Base-by-base conservation (phyloP, 352 stramenopile species). In the Pythium folliculosum region DNA sequence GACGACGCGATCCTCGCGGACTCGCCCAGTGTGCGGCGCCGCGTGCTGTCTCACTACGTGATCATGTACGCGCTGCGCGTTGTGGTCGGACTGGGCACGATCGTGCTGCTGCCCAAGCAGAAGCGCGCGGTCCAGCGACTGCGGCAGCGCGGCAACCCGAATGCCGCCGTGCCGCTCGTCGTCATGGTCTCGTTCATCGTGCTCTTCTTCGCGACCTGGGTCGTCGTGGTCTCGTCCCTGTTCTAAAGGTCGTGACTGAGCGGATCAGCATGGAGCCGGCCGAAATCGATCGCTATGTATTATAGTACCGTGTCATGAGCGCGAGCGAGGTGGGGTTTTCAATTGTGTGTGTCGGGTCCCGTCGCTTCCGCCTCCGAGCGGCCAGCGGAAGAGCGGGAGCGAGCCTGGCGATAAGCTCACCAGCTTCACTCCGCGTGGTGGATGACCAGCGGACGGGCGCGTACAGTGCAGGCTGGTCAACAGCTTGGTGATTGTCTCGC, bases 1-100 rank as follows among this genome's bases (percentile, higher is more conserved):
- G 52, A 59, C 35, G 35, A 59, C n/a, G 30, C 52, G 32, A 59
- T 66, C 5, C 4, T 22, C 12, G 1, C 1, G 2, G 60, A 66
- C 43, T 52, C 60, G 27, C 5, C 4, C 6, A 30, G 9, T 7
- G 43, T 69, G 30, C 40, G 53, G 6, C 37, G 30, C 19, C 62
- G 50, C 35, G 37, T 71, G 27, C 7, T 59, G 19, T 37, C 5
- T 23, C 55, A 63, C 17, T 53, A 63, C 55, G 25, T 63, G 16
- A 44, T 65, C 56, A 71, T 64, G 40, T 60, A 63, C 35, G 30
- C 60, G 35, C n/a, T 44, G 5, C 56, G 58, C 19, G 8, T 71
- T 5, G n/a, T 45, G 1, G 12, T 71, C 12, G 47, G 52, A 12
- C 27, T 67, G 10, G 44, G 44, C 1, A 49, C 58, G 14, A 49